These are phyloP conservation scores for Vaccinium darrowii DNA, from an alignment of 148 eudicot species.

Conservation along the genomic window DNA sequence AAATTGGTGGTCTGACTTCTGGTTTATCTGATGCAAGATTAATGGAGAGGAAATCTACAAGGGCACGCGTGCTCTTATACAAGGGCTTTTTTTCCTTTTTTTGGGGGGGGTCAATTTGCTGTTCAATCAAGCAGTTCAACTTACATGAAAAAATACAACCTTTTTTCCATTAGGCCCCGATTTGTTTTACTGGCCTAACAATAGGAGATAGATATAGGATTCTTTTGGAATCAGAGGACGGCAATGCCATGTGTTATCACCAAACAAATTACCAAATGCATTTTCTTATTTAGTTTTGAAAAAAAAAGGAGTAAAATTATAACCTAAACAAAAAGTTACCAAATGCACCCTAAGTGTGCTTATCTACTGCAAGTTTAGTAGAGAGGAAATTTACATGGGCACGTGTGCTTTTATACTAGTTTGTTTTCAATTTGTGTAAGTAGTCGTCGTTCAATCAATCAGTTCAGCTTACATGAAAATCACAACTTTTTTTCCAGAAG, in stretches of 20 bases:
- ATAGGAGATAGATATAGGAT: background rate
- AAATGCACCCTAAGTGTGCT: too few species aligned
- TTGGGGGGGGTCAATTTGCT: background rate
- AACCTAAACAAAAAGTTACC: too few species aligned
- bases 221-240: too few species aligned
- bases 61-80: too few species aligned
- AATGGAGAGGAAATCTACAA: background rate
- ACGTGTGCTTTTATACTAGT: background rate
- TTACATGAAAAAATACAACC: too few species aligned
- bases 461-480: background rate
- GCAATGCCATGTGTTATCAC: too few species aligned
- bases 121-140: background rate
- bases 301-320: too few species aligned
- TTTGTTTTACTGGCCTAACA: background rate
- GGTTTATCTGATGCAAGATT: background rate
- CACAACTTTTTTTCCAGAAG: background rate
- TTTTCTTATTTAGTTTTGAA: too few species aligned
- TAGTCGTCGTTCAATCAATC: background rate
- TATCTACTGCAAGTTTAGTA: background rate
- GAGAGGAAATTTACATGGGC: background rate
- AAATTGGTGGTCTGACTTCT: background rate
- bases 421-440: background rate
- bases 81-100: background rate
- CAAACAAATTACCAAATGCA: too few species aligned
- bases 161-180: background rate